These are phyloP conservation scores for Hypoxylon rickii DNA, from an alignment of 495 filamentous ascomycete genomes.

Conservation along the genomic window DNA sequence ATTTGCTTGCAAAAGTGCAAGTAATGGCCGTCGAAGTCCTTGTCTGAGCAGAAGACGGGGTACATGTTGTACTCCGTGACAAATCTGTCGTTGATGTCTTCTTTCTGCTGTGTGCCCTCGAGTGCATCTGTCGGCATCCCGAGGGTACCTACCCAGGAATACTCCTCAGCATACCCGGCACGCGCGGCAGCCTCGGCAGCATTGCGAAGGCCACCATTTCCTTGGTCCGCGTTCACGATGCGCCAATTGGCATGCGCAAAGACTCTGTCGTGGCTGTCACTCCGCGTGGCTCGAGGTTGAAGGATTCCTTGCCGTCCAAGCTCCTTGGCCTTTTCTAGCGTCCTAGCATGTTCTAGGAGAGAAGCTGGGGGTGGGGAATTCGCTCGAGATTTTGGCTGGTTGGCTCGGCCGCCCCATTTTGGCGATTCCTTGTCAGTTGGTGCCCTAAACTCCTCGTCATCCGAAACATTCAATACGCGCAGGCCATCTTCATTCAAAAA, in stretches of 20 bases:
- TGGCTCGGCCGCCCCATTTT: slow-evolving; percentile 69
- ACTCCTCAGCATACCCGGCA: slow-evolving; percentile 64
- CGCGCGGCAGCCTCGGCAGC: slow-evolving; percentile 77
- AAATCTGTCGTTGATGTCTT: slow-evolving; percentile 77
- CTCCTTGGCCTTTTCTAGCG: slow-evolving; percentile 58
- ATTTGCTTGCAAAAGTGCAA: slow-evolving; percentile 92
- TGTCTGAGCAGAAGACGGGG: slow-evolving; percentile 81
- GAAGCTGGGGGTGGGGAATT: slow-evolving; percentile 70
- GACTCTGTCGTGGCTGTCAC: slow-evolving; percentile 63
- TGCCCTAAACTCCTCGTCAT: slow-evolving; percentile 42
- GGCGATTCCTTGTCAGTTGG: slow-evolving; percentile 69
- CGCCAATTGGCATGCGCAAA: slow-evolving; percentile 75
- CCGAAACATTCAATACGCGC: slow-evolving; percentile 43
- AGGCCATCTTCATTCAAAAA: slow-evolving; percentile 63
- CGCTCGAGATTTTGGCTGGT: slow-evolving; percentile 75
- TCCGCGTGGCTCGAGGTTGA: slow-evolving; percentile 52
- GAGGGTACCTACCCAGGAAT: slow-evolving; percentile 86
- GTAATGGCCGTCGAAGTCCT: slow-evolving; percentile 90
- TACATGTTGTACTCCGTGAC: slow-evolving; percentile 79
- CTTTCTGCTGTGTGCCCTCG: slow-evolving; percentile 65
- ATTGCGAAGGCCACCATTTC: slow-evolving; percentile 88
- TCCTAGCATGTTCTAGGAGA: slow-evolving; percentile 64
- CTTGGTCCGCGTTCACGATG: slow-evolving; percentile 82
- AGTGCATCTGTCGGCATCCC: slow-evolving; percentile 90
- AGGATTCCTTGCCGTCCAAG: slow-evolving; percentile 52